Base-by-base conservation (phyloP, 2,329 filamentous ascomycete species). In the Penicillium crustosum region DNA sequence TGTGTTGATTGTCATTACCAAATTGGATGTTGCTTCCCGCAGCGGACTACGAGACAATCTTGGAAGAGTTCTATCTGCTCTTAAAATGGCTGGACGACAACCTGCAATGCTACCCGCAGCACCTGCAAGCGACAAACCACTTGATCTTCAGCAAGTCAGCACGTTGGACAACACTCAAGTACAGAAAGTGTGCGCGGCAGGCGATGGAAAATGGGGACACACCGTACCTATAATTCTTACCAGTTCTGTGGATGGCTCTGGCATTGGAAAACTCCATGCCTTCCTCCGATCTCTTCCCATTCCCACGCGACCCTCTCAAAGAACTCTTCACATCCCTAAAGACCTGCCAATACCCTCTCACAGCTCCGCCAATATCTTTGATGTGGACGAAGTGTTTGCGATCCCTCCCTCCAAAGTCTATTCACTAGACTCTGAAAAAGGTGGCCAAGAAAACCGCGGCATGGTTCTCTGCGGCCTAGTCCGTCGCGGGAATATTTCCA, bases 311-410 rank as follows among this genome's bases (percentile, higher is more conserved):
- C 69, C 68, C 27, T 54, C 65, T 2, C 64, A 68, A 29, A 67
- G 67, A 53, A 61, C 50, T n/a, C 55, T 69, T 19, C 60, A 53
- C 3, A 27, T 68, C 36, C 50, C 63, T 4, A 66, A 60, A n/a
- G 48, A 53, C 13, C 13, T 47, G 15, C 44, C 55, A 17, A n/a
- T 39, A 13, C 17, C 55, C 2, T 53, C 64, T 0, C 81, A 86
- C 58, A 82, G 84, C 55, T 84, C 86, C 2, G 78, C 79, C 5
- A 84, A 84, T 35, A 77, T 97, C 2, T 97, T 97, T 68, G 90
- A 97, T 69, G 84, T 97, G 25, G 93, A 97, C 70, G 93, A 97
- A 66, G 86, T 92, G 1, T 97, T 96, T 73, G 89, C 84, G 57
- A 83, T 93, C 15, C 84, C 88, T 1, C 83, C 84, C 0, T 85